A percentile compares a stretch with the other conserved stretches of the same genome.
These are phyloP conservation scores for Trichomonas vaginalis DNA, from an alignment of 208 protist genomes.

Conservation along the genomic window DNA sequence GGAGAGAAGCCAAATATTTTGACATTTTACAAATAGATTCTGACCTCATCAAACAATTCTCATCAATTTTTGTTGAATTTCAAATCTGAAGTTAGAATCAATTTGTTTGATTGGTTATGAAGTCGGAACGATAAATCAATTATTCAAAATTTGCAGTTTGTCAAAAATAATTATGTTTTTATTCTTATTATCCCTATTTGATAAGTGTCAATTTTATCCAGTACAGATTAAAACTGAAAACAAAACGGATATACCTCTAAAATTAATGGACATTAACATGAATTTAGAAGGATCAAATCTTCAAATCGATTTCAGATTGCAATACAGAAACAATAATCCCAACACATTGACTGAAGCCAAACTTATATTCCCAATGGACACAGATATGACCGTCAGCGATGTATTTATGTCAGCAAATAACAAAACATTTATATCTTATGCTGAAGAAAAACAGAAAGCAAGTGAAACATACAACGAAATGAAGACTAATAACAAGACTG, in stretches of 20 bases:
- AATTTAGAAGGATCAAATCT: background rate
- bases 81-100: no score
- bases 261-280: background rate
- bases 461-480: background rate
- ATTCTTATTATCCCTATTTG: no score
- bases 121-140: no score
- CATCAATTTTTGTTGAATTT: no score
- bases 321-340: background rate
- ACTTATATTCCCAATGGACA: background rate
- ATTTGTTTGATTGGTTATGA: no score
- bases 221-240: no score
- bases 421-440: background rate
- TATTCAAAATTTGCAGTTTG: no score
- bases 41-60: no score
- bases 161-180: no score
- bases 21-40: no score
- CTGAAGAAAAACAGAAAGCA: background rate
- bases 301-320: background rate
- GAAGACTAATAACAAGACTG: background rate
- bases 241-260: background rate
- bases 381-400: background rate
- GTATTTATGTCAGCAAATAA: background rate
- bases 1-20: no score
- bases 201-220: no score
- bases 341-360: background rate